Percentiles rank a stretch among this genome's conserved stretches.
These are phyloP conservation scores for Chaetomium strumarium DNA, from an alignment of 2,329 filamentous ascomycete species.

Conservation along the genomic window DNA sequence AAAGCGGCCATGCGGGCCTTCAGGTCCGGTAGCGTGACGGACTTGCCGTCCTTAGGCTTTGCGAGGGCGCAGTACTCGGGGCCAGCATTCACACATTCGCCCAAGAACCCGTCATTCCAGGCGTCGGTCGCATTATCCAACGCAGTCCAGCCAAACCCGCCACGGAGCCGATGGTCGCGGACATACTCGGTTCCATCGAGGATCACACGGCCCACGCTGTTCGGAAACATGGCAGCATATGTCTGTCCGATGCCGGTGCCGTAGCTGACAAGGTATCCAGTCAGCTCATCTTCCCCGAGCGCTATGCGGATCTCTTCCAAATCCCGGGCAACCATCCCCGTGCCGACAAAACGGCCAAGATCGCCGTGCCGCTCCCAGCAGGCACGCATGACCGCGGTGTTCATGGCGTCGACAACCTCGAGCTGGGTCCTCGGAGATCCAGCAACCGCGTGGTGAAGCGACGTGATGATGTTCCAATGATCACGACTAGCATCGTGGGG, in stretches of 20 bases:
- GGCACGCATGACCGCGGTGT: slow-evolving; percentile 38
- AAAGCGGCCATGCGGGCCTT: slow-evolving; percentile 36
- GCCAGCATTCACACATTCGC: slow-evolving; percentile 44
- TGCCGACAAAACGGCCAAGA: slow-evolving; percentile 41
- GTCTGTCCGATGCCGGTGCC: slow-evolving; percentile 49
- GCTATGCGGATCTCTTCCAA: slow-evolving; percentile 43
- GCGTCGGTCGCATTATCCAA: slow-evolving; percentile 45
- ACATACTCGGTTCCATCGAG: slow-evolving; percentile 46
- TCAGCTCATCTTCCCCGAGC: slow-evolving; percentile 41
- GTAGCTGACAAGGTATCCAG: slow-evolving; percentile 46
- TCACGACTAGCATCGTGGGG: slow-evolving; percentile 41
- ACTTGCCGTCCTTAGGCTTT: slow-evolving; percentile 24
- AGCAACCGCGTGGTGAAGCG: slow-evolving; percentile 35
- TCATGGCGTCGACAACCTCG: slow-evolving; percentile 40
- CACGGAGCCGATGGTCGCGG: slow-evolving; percentile 39
- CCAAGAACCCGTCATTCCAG: slow-evolving; percentile 45
- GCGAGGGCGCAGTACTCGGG: slow-evolving; percentile 41
- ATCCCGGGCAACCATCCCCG: slow-evolving; percentile 43
- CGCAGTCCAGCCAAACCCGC: slow-evolving; percentile 42
- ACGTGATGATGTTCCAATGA: slow-evolving; percentile 38
- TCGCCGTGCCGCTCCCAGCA: slow-evolving; percentile 41
- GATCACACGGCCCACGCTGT: slow-evolving; percentile 42
- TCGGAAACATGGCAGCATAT: slow-evolving; percentile 46
- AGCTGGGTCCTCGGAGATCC: slow-evolving; percentile 34
- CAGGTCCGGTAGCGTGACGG: slow-evolving; percentile 33